Conservation (phyloP, 2,329 filamentous ascomycete species). For the Hymenoscyphus fructigenus region DNA sequence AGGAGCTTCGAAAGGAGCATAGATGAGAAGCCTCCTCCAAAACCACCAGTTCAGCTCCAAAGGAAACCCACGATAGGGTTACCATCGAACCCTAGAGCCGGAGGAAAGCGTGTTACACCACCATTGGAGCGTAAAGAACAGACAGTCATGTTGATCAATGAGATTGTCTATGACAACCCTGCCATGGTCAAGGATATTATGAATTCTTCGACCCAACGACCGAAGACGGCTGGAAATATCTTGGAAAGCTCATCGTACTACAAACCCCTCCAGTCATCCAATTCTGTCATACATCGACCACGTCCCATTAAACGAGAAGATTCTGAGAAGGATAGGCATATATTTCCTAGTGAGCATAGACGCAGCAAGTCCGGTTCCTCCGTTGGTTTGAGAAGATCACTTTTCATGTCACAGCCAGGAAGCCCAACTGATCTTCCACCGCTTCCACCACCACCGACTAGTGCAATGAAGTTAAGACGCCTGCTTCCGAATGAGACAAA, state of each 20-base stretch:
- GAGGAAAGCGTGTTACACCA: slow-evolving; percentile 22
- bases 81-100: slow-evolving; percentile 31
- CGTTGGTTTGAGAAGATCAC: slow-evolving; percentile 45
- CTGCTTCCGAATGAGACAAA: slow-evolving; percentile 53
- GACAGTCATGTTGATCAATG: slow-evolving; percentile 56
- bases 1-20: slow-evolving; percentile 23
- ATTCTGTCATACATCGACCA: slow-evolving; percentile 37
- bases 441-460: slow-evolving; percentile 45
- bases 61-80: slow-evolving; percentile 30
- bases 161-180: slow-evolving; percentile 56
- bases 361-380: slow-evolving; percentile 52
- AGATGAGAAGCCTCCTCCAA: slow-evolving; percentile 19
- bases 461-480: slow-evolving; percentile 39
- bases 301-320: slow-evolving; percentile 31
- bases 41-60: slow-evolving; percentile 19
- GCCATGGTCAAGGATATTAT: slow-evolving; percentile 50
- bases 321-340: slow-evolving; percentile 41
- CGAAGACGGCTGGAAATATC: slow-evolving; percentile 24
- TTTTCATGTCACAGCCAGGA: slow-evolving; percentile 45
- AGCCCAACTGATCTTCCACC: slow-evolving; percentile 52
- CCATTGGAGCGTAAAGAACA: slow-evolving; percentile 38
- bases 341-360: slow-evolving; percentile 48
- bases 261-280: slow-evolving; percentile 21
- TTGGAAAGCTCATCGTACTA: slow-evolving; percentile 9
- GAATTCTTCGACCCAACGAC: slow-evolving; percentile 38